Conservation (phyloP, 1,139 yeast species). For the Pneumocystis murina region DNA sequence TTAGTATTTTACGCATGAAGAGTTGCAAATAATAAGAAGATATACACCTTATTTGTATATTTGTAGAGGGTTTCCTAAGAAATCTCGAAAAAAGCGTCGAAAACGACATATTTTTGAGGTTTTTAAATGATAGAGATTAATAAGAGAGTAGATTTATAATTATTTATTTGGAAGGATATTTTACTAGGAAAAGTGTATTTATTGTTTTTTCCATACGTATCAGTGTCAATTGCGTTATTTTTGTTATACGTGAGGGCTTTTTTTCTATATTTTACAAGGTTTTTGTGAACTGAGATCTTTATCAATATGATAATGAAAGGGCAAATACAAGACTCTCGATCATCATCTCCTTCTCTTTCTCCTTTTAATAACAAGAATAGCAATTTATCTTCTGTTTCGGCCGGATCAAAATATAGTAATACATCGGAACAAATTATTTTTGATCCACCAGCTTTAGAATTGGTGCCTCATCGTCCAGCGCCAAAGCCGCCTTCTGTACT, state of each 20-base stretch:
- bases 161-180: too few species aligned
- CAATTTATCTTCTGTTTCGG: background rate
- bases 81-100: too few species aligned
- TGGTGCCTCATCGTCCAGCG: constrained; percentile 8
- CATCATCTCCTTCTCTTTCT: background rate
- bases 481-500: constrained; percentile 7
- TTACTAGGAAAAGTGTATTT: too few species aligned
- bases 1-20: background rate
- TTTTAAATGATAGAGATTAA: too few species aligned
- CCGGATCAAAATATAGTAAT: background rate
- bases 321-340: background rate
- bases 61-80: too few species aligned
- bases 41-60: too few species aligned
- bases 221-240: too few species aligned
- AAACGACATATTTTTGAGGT: too few species aligned
- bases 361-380: background rate
- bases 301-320: background rate
- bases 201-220: too few species aligned
- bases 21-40: too few species aligned
- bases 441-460: constrained; percentile 4
- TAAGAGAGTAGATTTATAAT: too few species aligned
- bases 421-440: background rate
- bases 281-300: background rate
- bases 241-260: background rate
- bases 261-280: background rate